Evolutionary conservation across 2,329 filamentous ascomycete genomes (phyloP).

Genomic region (Teratosphaeria zuluensis): DNA sequence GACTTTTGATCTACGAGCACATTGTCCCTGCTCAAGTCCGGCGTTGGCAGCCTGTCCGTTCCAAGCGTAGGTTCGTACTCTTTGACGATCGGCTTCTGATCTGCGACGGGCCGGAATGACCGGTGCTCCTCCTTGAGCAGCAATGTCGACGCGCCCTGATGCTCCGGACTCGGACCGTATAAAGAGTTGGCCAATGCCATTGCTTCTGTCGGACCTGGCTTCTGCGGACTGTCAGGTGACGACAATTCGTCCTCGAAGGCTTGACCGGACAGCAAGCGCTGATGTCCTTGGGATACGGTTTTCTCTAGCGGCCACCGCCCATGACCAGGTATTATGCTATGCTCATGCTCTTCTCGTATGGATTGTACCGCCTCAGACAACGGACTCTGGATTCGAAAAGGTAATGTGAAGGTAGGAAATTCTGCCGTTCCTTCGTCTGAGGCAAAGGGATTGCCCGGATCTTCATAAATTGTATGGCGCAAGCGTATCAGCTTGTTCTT

Average conservation of each 20-base stretch:
- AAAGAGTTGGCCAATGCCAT: neutral
- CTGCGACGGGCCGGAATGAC: neutral
- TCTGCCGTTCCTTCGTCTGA: neutral
- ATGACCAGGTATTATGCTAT: neutral
- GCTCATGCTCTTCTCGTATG: neutral
- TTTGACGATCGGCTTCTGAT: neutral
- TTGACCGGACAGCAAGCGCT: neutral
- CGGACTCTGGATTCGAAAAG: neutral
- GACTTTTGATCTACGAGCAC: neutral
- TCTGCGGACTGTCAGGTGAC: neutral
- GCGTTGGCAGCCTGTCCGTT: no score
- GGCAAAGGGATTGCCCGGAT: slow-evolving; percentile 19
- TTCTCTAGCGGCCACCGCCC: neutral
- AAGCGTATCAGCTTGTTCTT: slow-evolving; percentile 7
- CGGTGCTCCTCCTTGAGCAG: slow-evolving; percentile 3
- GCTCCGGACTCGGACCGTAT: slow-evolving; percentile 1
- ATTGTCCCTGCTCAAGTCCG: neutral
- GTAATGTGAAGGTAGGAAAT: neutral
- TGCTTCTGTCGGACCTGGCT: neutral
- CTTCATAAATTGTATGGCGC: slow-evolving; percentile 16
- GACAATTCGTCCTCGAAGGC: slow-evolving; percentile 1
- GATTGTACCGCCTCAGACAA: neutral
- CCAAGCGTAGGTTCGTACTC: neutral
- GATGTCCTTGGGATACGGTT: neutral
- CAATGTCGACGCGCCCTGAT: slow-evolving; percentile 2